A percentile compares a stretch with the other conserved stretches of the same genome.
These are phyloP conservation scores for Sordariomycetes sp. DNA, from an alignment of 2,329 filamentous ascomycete species.

Conservation along the genomic window DNA sequence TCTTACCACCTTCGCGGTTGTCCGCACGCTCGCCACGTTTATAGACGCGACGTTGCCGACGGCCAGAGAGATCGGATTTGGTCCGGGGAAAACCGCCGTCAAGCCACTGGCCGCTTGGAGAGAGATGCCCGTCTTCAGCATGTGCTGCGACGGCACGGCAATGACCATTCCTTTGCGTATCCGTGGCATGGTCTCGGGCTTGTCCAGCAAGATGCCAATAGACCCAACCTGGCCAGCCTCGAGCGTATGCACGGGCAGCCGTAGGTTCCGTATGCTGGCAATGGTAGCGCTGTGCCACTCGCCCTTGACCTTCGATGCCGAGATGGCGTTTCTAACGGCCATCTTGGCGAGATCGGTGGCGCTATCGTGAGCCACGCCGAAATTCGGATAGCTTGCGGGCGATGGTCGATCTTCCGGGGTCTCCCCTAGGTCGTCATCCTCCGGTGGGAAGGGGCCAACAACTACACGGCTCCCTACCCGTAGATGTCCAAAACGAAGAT, in stretches of 20 bases:
- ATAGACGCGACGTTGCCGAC: slow-evolving; percentile 65
- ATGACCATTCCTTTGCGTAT: slow-evolving; percentile 79
- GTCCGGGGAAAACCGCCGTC: slow-evolving; percentile 58
- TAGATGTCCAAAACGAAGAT: slow-evolving; percentile 69
- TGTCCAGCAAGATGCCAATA: slow-evolving; percentile 61
- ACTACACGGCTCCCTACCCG: slow-evolving; percentile 68
- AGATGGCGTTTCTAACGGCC: slow-evolving; percentile 39
- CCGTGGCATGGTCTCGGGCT: slow-evolving; percentile 26
- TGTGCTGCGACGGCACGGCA: slow-evolving; percentile 48
- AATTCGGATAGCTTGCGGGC: slow-evolving; percentile 29
- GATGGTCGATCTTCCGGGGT: slow-evolving; percentile 34
- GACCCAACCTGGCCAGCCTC: slow-evolving; percentile 80
- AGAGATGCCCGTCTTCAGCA: slow-evolving; percentile 43
- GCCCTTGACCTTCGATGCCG: slow-evolving; percentile 40
- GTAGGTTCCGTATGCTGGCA: slow-evolving; percentile 78
- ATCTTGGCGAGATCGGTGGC: slow-evolving; percentile 41
- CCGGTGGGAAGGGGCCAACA: slow-evolving; percentile 65
- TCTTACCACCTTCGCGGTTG: slow-evolving; percentile 63
- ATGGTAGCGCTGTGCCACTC: slow-evolving; percentile 77
- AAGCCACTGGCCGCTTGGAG: slow-evolving; percentile 58
- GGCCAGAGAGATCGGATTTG: slow-evolving; percentile 51
- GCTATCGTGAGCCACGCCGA: slow-evolving; percentile 41
- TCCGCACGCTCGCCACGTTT: slow-evolving; percentile 79
- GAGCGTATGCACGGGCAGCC: slow-evolving; percentile 69
- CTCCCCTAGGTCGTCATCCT: slow-evolving; percentile 33